These are phyloP conservation scores for Fomes fomentarius DNA, from an alignment of 1,284 basidiomycete genomes.

Conservation along the genomic window DNA sequence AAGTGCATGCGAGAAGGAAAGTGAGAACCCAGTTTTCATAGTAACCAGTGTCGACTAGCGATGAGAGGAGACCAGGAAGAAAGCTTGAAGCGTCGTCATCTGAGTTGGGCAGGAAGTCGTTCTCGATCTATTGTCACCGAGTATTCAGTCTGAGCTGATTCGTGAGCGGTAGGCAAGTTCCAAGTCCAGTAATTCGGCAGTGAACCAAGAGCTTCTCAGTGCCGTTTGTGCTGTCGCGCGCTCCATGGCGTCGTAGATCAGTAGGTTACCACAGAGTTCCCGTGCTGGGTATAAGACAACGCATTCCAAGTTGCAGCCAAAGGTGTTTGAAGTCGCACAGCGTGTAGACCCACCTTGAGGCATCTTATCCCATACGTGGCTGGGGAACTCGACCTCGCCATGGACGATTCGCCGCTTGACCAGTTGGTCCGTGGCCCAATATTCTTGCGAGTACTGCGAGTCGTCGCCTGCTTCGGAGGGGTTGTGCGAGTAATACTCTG, in stretches of 20 bases:
- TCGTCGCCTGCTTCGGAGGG: conserved; percentile 35
- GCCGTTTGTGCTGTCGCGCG: conserved; percentile 67
- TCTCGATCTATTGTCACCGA: background rate
- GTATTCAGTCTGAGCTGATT: conserved; percentile 38
- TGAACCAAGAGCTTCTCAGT: conserved; percentile 65
- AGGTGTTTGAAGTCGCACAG: too few species aligned
- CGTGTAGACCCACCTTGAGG: conserved; percentile 61
- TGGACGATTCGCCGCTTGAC: conserved; percentile 72
- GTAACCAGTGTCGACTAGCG: too few species aligned
- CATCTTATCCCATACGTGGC: conserved; percentile 55
- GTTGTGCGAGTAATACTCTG: conserved; percentile 34
- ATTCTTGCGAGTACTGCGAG: conserved; percentile 49
- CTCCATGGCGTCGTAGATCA: conserved; percentile 55
- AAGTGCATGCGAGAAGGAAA: too few species aligned
- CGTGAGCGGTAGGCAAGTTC: conserved; percentile 60
- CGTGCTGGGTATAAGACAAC: conserved; percentile 60
- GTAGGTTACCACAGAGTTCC: conserved; percentile 56
- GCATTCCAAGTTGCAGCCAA: too few species aligned
- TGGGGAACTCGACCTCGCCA: conserved; percentile 58
- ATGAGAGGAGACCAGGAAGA: too few species aligned
- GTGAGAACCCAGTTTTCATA: too few species aligned
- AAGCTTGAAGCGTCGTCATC: background rate
- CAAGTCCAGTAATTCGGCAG: conserved; percentile 58
- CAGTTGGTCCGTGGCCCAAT: conserved; percentile 53
- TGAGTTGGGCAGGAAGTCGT: background rate